phyloP scores from a whole-genome alignment of 2,329 filamentous ascomycete species.

The Hypoxylon sp. region DNA sequence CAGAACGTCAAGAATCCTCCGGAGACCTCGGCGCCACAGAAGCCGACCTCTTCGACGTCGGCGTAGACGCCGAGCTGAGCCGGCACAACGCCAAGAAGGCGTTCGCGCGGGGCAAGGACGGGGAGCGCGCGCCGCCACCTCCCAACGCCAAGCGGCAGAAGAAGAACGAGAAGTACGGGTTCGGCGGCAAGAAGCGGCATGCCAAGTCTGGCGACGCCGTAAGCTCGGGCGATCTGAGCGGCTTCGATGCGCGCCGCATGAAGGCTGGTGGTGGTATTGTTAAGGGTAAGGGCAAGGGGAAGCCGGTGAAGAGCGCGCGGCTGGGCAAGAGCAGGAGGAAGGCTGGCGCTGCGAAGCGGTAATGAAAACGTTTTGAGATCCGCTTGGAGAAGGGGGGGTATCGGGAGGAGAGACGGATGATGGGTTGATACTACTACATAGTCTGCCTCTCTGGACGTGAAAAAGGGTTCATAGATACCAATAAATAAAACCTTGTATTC shows the following conservation, averaged over 20 bases:
- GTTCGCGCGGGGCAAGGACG: conserved; percentile 57
- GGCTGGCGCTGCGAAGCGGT: conserved; percentile 59
- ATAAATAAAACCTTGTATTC: conserved; percentile 4
- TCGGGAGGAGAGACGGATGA: background rate
- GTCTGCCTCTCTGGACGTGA: background rate
- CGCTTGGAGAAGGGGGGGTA: background rate
- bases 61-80: conserved; percentile 78
- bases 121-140: conserved; percentile 57
- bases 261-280: conserved; percentile 66
- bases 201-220: conserved; percentile 90
- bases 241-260: conserved; percentile 89
- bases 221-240: conserved; percentile 84
- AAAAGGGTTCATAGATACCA: conserved; percentile 20
- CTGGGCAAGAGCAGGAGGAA: conserved; percentile 69
- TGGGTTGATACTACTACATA: background rate
- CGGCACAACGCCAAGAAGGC: conserved; percentile 62
- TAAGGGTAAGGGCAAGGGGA: conserved; percentile 51
- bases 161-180: conserved; percentile 95
- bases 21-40: conserved; percentile 78
- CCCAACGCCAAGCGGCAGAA: conserved; percentile 84
- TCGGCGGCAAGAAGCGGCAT: conserved; percentile 94
- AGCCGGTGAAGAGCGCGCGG: conserved; percentile 59
- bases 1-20: conserved; percentile 85
- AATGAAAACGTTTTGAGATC: conserved; percentile 13
- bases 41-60: conserved; percentile 91